These are phyloP conservation scores for Erysimum cheiri DNA, from an alignment of 441 rosid genomes.

Conservation along the genomic window DNA sequence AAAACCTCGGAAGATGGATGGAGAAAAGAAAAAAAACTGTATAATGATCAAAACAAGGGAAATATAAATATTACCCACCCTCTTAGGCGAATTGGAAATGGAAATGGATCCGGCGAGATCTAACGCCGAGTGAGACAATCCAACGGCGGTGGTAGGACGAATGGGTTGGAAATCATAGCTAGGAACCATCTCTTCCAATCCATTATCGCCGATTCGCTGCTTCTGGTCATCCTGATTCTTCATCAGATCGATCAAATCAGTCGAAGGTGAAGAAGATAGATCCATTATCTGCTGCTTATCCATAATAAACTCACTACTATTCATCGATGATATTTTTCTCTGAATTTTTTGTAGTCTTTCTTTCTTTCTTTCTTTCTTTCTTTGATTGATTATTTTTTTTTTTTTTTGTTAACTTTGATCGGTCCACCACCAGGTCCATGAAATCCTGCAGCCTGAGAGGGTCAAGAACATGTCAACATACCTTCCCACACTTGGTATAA, in stretches of 20 bases:
- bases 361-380: neutral
- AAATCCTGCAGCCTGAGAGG: too few species aligned
- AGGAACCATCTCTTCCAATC: conserved; percentile 58
- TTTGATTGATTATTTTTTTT: neutral
- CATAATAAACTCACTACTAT: conserved; percentile 64
- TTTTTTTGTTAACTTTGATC: too few species aligned
- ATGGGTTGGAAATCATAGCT: conserved; percentile 89
- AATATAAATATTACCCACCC: too few species aligned
- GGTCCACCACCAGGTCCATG: too few species aligned
- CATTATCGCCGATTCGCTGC: conserved; percentile 40
- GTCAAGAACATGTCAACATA: too few species aligned
- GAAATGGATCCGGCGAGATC: conserved; percentile 31
- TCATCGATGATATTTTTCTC: too few species aligned
- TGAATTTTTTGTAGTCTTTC: too few species aligned
- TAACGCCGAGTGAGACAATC: neutral
- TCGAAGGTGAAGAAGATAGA: conserved; percentile 20
- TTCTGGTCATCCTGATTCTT: conserved; percentile 46
- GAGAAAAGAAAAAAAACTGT: too few species aligned
- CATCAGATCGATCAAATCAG: conserved; percentile 42
- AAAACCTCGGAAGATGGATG: too few species aligned
- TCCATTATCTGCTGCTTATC: conserved; percentile 43
- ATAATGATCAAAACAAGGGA: too few species aligned
- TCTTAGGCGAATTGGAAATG: conserved; percentile 35
- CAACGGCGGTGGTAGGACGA: conserved; percentile 44
- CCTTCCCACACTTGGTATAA: too few species aligned